Percentiles rank a stretch among this genome's conserved stretches.
phyloP scores from a whole-genome alignment of 805 yeast species.

The Candida quercuum region DNA sequence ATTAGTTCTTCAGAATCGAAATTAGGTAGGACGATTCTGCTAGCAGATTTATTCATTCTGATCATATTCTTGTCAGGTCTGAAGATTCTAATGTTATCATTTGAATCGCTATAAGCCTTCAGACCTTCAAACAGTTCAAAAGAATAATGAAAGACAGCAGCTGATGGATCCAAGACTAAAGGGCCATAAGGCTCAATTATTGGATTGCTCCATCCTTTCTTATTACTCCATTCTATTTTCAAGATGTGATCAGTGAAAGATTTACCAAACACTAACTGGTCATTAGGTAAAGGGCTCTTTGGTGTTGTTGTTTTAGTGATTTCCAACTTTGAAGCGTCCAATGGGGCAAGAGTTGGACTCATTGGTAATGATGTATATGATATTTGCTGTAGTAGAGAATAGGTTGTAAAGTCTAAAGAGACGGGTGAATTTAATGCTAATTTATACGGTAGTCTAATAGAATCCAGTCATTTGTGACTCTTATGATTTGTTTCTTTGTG shows the following conservation, averaged over 20 bases:
- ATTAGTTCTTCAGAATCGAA: constrained; percentile 76
- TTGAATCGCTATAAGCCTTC: constrained; percentile 73
- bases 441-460: too few species aligned
- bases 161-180: constrained; percentile 75
- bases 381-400: too few species aligned
- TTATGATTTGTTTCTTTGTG: too few species aligned
- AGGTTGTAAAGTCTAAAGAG: too few species aligned
- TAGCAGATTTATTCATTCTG: constrained; percentile 86
- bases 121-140: constrained; percentile 94
- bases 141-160: constrained; percentile 90
- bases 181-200: constrained; percentile 81
- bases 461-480: too few species aligned
- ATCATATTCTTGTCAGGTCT: constrained; percentile 90
- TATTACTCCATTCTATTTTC: constrained; percentile 73
- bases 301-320: constrained; percentile 45
- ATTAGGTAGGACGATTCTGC: constrained; percentile 81
- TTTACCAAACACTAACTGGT: constrained; percentile 64
- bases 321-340: constrained; percentile 50
- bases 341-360: constrained; percentile 27
- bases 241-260: constrained; percentile 87
- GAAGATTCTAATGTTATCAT: constrained; percentile 73
- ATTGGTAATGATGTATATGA: constrained; percentile 13
- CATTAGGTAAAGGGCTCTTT: constrained; percentile 52
- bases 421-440: too few species aligned
- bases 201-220: constrained; percentile 85